phyloP scores from a whole-genome alignment of 352 stramenopile genomes.

The Phytophthora constricta region DNA sequence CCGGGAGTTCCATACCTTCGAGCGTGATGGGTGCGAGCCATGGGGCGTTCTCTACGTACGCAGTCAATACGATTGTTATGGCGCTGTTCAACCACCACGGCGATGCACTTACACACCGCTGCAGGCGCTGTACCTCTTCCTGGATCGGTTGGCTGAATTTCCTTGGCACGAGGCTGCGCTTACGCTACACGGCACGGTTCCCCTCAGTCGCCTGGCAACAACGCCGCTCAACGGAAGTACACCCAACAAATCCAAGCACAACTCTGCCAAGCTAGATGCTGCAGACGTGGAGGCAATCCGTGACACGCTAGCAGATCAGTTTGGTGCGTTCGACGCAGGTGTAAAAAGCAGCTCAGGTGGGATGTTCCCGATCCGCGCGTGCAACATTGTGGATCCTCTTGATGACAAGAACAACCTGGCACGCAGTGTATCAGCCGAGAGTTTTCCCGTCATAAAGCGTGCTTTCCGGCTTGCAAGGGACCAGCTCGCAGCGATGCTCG shows the following conservation, averaged over 20 bases:
- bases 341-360: slow-evolving; percentile 20
- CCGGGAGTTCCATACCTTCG: slow-evolving; percentile 25
- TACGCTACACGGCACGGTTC: slow-evolving; percentile 77
- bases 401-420: slow-evolving; percentile 89
- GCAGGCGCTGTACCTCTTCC: slow-evolving; percentile 85
- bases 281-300: slow-evolving; percentile 63
- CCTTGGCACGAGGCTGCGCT: slow-evolving; percentile 85
- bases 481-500: slow-evolving; percentile 51
- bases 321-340: slow-evolving; percentile 55
- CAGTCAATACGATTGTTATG: slow-evolving; percentile 91
- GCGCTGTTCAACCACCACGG: slow-evolving; percentile 89
- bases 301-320: slow-evolving; percentile 57
- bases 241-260: slow-evolving; percentile 19
- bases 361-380: slow-evolving; percentile 79
- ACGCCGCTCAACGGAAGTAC: slow-evolving; percentile 41
- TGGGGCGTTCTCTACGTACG: slow-evolving; percentile 84
- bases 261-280: slow-evolving; percentile 37
- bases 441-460: slow-evolving; percentile 75
- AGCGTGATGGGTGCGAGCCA: slow-evolving; percentile 85
- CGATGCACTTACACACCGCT: slow-evolving; percentile 75
- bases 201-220: slow-evolving; percentile 58
- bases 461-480: slow-evolving; percentile 68
- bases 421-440: slow-evolving; percentile 76
- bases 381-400: slow-evolving; percentile 91
- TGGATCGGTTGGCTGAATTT: slow-evolving; percentile 86